Conservation (phyloP, 768 basidiomycete species). For the Erythrobasidium yunnanense region DNA sequence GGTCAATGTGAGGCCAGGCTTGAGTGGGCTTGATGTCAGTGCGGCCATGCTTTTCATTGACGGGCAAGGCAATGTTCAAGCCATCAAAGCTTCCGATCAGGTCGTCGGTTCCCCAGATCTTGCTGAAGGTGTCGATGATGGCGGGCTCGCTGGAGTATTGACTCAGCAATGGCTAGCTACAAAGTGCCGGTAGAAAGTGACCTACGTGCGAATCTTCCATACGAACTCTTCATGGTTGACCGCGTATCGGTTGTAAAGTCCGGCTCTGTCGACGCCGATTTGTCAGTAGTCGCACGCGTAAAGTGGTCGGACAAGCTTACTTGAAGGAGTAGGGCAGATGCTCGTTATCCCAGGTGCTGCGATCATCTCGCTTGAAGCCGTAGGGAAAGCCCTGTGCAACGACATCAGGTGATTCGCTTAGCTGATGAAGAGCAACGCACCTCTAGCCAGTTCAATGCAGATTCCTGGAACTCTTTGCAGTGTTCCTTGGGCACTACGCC, state of each 20-base stretch:
- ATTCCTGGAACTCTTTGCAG: neutral
- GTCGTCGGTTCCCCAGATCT: constrained; percentile 35
- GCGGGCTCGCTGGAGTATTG: neutral
- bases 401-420: neutral
- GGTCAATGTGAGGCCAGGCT: constrained; percentile 35
- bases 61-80: neutral
- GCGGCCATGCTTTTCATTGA: neutral
- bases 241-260: neutral
- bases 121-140: neutral
- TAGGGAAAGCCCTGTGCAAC: neutral
- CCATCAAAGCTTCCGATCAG: constrained; percentile 25
- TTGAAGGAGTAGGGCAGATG: neutral
- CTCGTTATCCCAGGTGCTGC: neutral
- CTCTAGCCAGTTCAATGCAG: neutral
- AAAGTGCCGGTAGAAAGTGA: neutral
- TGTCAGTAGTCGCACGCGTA: neutral
- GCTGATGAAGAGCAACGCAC: neutral
- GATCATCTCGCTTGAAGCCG: constrained; percentile 1
- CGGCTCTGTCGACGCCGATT: neutral
- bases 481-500: neutral
- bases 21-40: neutral
- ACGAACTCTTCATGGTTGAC: neutral
- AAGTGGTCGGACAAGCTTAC: neutral
- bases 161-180: no score
- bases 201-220: neutral